Evolutionary conservation across 805 yeast species (phyloP), one percentile per base, ranked within the genome.

Genomic region (Debaryomyces hansenii): DNA sequence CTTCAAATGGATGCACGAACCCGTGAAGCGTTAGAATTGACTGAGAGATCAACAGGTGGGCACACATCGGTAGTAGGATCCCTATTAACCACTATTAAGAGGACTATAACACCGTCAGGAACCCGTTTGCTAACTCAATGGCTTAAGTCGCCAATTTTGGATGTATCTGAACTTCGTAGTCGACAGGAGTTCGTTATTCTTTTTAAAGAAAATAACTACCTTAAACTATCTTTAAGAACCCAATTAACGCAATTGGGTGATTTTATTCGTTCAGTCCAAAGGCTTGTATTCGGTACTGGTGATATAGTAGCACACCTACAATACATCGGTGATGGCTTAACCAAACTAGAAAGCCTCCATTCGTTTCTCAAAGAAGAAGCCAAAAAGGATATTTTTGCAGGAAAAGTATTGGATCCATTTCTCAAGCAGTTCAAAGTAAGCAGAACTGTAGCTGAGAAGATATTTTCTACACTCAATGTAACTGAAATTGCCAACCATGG

Each of bases 1-100:
- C 76, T 92, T 78, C 88, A 85, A 48, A 85, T 92, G 59, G 98
- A 92, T 58, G 74, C 92, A 0, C 67, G 91, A 46, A 87, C 96
- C 0, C 73, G 87, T 12, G 83, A 83, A 40, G 89, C 92, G 4
- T 69, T 90, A 28, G 97, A 90, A 57, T 65, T 90, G 20, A 83
- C 89, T 0, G 77, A 82, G 5, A 66, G 87, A 46, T 44, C 60
- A 2, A 60, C 66, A 12, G 62, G 60, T 18, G 76, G 75, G 2
- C 78, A 79, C 8, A 75, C 77, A 11, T 75, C 80, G 12, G 69
- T 64, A n/a, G 75, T 74, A 6, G 96, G 96, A 0, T 83, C 96
- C 0, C 63, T 92, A 18, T 69, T 88, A 4, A 78, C 81, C n/a
- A 77, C 86, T 0, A 77, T 94, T 3, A 79, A 81, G 47, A 69